These are phyloP conservation scores for Yamadazyma taylorii DNA, from an alignment of 1,139 yeast genomes.

Conservation along the genomic window DNA sequence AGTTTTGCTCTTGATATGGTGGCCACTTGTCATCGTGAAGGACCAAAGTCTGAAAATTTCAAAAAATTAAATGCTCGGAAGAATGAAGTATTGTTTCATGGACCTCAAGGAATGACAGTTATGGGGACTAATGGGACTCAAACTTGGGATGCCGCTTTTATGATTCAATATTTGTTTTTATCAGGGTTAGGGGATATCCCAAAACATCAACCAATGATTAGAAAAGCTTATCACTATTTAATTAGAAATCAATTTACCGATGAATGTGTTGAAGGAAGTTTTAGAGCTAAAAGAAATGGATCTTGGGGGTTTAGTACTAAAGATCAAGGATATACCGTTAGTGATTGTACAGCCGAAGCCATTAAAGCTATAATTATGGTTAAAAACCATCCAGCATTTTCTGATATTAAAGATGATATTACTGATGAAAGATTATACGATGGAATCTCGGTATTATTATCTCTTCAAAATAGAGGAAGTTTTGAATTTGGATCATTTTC, in stretches of 20 bases:
- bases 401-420: conserved; percentile 44
- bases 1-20: conserved; percentile 82
- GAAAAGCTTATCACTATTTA: conserved; percentile 66
- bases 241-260: conserved; percentile 82
- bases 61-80: conserved; percentile 56
- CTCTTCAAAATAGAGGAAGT: conserved; percentile 72
- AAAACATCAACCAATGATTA: conserved; percentile 62
- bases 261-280: conserved; percentile 76
- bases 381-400: conserved; percentile 55
- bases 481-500: conserved; percentile 92
- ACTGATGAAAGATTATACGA: conserved; percentile 54
- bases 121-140: conserved; percentile 99
- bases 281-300: conserved; percentile 83
- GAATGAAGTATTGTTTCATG: conserved; percentile 78
- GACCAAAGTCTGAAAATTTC: conserved; percentile 64
- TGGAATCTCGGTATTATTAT: conserved; percentile 62
- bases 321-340: conserved; percentile 93
- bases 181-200: conserved; percentile 78
- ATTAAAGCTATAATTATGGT: conserved; percentile 94
- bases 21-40: conserved; percentile 69
- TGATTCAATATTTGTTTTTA: conserved; percentile 75
- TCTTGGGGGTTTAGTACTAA: conserved; percentile 98
- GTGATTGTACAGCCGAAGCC: conserved; percentile 97
- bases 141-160: conserved; percentile 95
- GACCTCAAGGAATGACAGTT: conserved; percentile 87